Evolutionary conservation across 768 basidiomycete genomes (phyloP).

Genomic region (Podaxis pistillaris): DNA sequence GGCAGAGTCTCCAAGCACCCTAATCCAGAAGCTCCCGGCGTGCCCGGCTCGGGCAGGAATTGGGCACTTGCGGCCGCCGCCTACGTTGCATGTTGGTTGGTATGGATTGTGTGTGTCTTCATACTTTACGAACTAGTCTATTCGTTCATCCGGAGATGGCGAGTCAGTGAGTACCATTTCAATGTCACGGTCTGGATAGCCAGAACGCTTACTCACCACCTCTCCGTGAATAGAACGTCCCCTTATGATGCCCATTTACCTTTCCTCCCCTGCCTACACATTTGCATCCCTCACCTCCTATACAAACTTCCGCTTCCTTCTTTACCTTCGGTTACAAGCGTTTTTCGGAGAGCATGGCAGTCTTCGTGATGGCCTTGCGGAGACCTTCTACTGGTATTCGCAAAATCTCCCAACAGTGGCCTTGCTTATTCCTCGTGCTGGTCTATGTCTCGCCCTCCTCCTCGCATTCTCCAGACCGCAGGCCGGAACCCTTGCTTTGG

Average conservation of each 20-base stretch:
- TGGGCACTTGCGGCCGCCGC: slow-evolving; percentile 85
- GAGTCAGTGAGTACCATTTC: slow-evolving; percentile 60
- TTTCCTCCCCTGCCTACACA: slow-evolving; percentile 77
- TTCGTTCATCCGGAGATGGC: slow-evolving; percentile 74
- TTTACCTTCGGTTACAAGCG: slow-evolving; percentile 73
- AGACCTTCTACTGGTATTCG: slow-evolving; percentile 79
- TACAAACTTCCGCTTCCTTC: slow-evolving; percentile 81
- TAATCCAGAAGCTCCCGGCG: slow-evolving; percentile 54
- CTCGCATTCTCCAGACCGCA: slow-evolving; percentile 47
- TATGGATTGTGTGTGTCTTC: slow-evolving; percentile 71
- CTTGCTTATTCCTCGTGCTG: slow-evolving; percentile 82
- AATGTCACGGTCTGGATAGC: slow-evolving; percentile 12
- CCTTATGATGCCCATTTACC: slow-evolving; percentile 76
- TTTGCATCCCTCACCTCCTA: slow-evolving; percentile 77
- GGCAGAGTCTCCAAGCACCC: slow-evolving; percentile 73
- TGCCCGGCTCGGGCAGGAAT: slow-evolving; percentile 64
- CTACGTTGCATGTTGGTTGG: slow-evolving; percentile 78
- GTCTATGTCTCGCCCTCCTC: slow-evolving; percentile 69
- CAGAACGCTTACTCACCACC: slow-evolving; percentile 15
- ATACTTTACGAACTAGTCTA: slow-evolving; percentile 77
- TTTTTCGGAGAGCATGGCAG: slow-evolving; percentile 32
- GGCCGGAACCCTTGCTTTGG: slow-evolving; percentile 43
- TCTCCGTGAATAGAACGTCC: slow-evolving; percentile 63
- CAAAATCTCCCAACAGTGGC: slow-evolving; percentile 83
- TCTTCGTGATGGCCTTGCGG: slow-evolving; percentile 56